Base-by-base conservation (phyloP, 1,139 yeast genomes). In the Pichia sp. region DNA sequence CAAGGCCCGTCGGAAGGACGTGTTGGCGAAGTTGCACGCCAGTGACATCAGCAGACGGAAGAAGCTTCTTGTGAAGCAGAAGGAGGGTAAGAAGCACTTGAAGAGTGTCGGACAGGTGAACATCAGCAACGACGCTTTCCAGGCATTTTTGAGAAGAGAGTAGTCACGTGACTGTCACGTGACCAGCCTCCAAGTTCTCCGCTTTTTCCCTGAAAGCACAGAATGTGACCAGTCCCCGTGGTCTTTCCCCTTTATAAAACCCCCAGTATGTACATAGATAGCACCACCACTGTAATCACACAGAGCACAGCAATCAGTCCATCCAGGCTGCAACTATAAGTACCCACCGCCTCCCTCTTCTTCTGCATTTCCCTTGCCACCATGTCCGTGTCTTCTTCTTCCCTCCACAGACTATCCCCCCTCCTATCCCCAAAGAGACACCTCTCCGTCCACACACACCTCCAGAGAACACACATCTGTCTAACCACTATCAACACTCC, bases 1-100 rank as follows among this genome's bases (percentile, higher is more conserved):
- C 55, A 88, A 88, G 63, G 98, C 98, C 2, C 80, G 87, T 61
- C 73, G 97, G 54, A 93, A 93, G 67, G 99, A 93, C 66, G 99
- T 93, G 18, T 73, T 94, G 46, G 96, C 94, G 44, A 85, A 80
- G 59, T 71, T 93, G 54, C 98, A 93, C 67, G 99, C 99, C 0
- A 86, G 96, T 17, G 99, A 93, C 71, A 79, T 91, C 32, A 80
- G 96, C 0, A 76, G 99, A 67, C 76, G 96, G 56, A 90, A 90
- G 72, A 93, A 93, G 67, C 75, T 93, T 56, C 71, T 93, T 49
- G 89, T 78, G 51, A 85, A 88, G 59, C 99, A 93, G 61, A 93
- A 91, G 66, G 96, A 88, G 61, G 99, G 99, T 39, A 93, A 93
- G 69, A 88, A 85, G 67, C 79, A 77, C 51, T 75, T 93, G 85